Percentiles rank a stretch among this genome's conserved stretches.
These are phyloP conservation scores for Phytophthora quininea DNA, from an alignment of 352 stramenopile genomes.

Conservation along the genomic window DNA sequence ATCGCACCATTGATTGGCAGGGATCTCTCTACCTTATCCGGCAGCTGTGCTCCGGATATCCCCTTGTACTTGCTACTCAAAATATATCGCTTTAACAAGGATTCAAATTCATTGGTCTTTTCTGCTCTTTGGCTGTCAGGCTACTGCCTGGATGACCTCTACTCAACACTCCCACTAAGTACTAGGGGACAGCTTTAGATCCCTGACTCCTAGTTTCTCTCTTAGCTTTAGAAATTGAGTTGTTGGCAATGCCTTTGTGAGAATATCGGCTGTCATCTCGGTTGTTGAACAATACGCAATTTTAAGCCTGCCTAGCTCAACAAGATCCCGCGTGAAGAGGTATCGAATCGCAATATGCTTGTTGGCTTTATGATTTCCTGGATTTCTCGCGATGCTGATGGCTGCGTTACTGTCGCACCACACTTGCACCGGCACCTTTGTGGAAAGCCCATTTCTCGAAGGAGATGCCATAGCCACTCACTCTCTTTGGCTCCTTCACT, in stretches of 20 bases:
- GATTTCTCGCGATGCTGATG: constrained; percentile 27
- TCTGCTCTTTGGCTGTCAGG: not conserved
- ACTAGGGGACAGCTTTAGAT: constrained; percentile 7
- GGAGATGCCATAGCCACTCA: constrained; percentile 4
- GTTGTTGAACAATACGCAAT: constrained; percentile 14
- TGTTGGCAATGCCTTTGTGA: constrained; percentile 24
- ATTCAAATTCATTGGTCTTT: too few relatives aligned
- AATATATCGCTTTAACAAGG: not conserved
- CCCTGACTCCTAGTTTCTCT: constrained; percentile 14
- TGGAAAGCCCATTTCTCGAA: constrained; percentile 19
- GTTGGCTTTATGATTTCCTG: constrained; percentile 20
- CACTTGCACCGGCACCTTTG: constrained; percentile 11
- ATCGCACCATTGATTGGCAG: constrained; percentile 6
- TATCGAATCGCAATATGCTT: constrained; percentile 31
- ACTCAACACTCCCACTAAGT: constrained; percentile 26
- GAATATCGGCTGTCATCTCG: constrained; percentile 25
- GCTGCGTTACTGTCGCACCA: constrained; percentile 27
- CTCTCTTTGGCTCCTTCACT: constrained; percentile 8
- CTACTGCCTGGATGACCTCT: not conserved
- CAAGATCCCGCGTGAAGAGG: constrained; percentile 22
- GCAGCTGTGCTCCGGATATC: too few relatives aligned
- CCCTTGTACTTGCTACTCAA: too few relatives aligned
- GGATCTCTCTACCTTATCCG: not conserved
- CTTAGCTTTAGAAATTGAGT: constrained; percentile 27
- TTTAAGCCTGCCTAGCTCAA: constrained; percentile 6